These are phyloP conservation scores for Punctularia strigosozonata DNA, from an alignment of 768 basidiomycete species.

Conservation along the genomic window DNA sequence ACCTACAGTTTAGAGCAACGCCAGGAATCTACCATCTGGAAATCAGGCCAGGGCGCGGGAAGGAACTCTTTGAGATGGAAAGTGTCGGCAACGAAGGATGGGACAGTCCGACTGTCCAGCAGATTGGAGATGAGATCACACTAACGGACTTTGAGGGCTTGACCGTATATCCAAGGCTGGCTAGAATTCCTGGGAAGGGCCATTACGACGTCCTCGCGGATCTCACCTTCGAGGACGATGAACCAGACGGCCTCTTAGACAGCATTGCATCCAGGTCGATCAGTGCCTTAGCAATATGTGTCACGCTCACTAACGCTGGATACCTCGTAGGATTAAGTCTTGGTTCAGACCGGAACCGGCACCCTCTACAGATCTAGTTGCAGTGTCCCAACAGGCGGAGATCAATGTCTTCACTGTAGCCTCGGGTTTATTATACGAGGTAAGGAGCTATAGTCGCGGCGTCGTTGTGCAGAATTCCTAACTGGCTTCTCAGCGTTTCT, in stretches of 20 bases:
- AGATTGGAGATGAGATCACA: conserved; percentile 63
- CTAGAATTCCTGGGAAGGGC: conserved; percentile 67
- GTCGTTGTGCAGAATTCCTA: not conserved
- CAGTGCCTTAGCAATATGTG: not conserved
- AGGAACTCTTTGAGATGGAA: conserved; percentile 70
- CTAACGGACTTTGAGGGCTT: conserved; percentile 86
- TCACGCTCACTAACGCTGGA: conserved; percentile 5
- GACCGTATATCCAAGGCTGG: conserved; percentile 76
- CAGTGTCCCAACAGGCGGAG: conserved; percentile 51
- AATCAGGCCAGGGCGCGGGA: conserved; percentile 73
- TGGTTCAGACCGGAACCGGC: conserved; percentile 10
- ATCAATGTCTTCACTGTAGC: conserved; percentile 99
- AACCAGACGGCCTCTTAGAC: conserved; percentile 30
- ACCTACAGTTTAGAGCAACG: conserved; percentile 88
- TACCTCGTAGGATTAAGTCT: conserved; percentile 13
- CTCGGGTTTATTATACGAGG: conserved; percentile 93
- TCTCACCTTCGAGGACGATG: conserved; percentile 13
- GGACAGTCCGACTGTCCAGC: conserved; percentile 61
- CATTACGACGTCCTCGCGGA: conserved; percentile 62
- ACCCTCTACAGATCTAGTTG: conserved; percentile 7
- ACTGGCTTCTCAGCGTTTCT: conserved; percentile 61
- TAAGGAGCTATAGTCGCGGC: conserved; percentile 18
- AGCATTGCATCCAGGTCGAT: conserved; percentile 41
- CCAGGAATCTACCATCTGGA: conserved; percentile 81
- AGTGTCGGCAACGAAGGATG: conserved; percentile 87